Percentiles rank a stretch among this genome's conserved stretches.
Conservation (phyloP, 2,329 filamentous ascomycete genomes). For the Penicillium vulpinum region DNA sequence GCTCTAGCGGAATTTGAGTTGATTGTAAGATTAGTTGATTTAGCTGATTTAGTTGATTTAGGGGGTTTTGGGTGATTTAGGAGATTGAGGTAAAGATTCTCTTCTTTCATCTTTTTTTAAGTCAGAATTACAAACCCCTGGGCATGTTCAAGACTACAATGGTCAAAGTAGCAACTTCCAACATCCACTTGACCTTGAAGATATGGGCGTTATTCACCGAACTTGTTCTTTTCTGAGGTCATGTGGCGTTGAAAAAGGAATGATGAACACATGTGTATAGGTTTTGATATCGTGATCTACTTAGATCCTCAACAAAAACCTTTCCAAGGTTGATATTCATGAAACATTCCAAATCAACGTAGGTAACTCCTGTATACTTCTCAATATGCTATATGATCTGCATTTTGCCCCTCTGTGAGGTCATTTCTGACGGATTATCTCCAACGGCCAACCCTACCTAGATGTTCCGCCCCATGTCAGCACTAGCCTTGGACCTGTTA, state of each 20-base stretch:
- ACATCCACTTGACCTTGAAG: not conserved
- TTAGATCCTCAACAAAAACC: not conserved
- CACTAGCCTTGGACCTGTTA: not conserved
- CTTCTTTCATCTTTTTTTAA: too few relatives aligned
- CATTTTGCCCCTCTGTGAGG: not conserved
- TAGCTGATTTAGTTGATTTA: slow-evolving; percentile 6
- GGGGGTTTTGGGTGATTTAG: not conserved
- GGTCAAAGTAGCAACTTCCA: not conserved
- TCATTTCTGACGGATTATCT: not conserved
- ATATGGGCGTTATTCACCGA: slow-evolving; percentile 1
- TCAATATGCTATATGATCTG: not conserved
- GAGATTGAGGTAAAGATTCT: too few relatives aligned
- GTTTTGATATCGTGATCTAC: not conserved
- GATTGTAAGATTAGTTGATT: too few relatives aligned
- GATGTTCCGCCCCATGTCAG: not conserved
- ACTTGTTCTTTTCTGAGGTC: not conserved
- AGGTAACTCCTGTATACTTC: too few relatives aligned
- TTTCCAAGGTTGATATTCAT: not conserved
- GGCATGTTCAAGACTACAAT: too few relatives aligned
- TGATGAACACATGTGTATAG: not conserved
- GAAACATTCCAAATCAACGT: not conserved
- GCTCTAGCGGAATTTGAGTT: slow-evolving; percentile 19
- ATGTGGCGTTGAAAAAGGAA: not conserved
- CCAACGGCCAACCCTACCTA: not conserved
- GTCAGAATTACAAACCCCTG: too few relatives aligned